Conservation (phyloP, 1,139 yeast species). For the Spathaspora jeffriesii region DNA sequence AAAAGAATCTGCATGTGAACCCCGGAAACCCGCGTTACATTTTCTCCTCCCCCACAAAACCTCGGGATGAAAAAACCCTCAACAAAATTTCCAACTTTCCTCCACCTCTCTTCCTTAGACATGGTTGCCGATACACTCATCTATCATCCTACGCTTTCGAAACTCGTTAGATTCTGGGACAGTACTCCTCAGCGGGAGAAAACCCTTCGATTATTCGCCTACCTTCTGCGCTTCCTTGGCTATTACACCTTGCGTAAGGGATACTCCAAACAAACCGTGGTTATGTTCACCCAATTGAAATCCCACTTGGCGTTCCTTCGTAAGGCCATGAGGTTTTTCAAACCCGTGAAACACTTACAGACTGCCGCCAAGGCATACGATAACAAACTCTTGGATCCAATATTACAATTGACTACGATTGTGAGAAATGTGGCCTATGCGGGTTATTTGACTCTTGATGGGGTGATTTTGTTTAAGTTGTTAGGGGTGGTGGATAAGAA, state of each 20-base stretch:
- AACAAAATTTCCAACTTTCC: background rate
- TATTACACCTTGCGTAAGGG: conserved; percentile 66
- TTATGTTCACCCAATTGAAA: conserved; percentile 53
- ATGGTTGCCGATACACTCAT: conserved; percentile 71
- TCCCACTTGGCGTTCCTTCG: conserved; percentile 68
- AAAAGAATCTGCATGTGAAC: too few species aligned
- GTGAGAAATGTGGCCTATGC: conserved; percentile 73
- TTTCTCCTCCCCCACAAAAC: background rate
- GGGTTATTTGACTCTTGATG: conserved; percentile 74
- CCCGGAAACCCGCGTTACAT: too few species aligned
- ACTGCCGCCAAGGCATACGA: conserved; percentile 69
- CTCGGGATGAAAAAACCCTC: too few species aligned
- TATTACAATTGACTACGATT: conserved; percentile 58
- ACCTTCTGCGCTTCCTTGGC: conserved; percentile 72
- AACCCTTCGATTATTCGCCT: conserved; percentile 77
- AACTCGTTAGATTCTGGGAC: conserved; percentile 65
- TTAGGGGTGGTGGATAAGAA: conserved; percentile 40
- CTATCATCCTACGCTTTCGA: conserved; percentile 74
- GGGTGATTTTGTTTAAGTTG: conserved; percentile 68
- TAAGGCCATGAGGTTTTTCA: conserved; percentile 82
- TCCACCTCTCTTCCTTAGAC: background rate
- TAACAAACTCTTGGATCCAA: conserved; percentile 71
- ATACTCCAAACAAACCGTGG: conserved; percentile 49
- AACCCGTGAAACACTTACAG: conserved; percentile 76
- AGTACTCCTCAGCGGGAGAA: conserved; percentile 70